Evolutionary conservation across 805 yeast genomes (phyloP).

Genomic region (Isabelozyma gotoi): DNA sequence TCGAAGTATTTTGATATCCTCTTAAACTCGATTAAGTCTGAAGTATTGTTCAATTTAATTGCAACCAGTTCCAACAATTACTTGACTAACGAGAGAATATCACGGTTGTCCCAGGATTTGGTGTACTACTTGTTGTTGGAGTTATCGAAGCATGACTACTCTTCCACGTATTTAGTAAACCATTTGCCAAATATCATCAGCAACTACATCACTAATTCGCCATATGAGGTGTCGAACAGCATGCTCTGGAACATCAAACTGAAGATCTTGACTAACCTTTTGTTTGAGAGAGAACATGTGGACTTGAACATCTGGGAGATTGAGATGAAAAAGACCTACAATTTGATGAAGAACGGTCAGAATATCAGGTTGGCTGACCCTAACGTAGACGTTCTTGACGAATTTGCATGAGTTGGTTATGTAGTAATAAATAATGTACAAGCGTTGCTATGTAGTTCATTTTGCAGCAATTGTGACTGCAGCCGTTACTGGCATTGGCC

Average conservation of each 20-base stretch:
- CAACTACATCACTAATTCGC: conserved; percentile 16
- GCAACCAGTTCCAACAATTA: conserved; percentile 7
- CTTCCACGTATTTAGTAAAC: conserved; percentile 18
- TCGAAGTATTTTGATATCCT: conserved; percentile 23
- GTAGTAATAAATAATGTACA: too few species aligned
- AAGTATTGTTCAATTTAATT: background rate
- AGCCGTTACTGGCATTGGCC: too few species aligned
- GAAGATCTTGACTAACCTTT: conserved; percentile 21
- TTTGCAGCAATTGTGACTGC: too few species aligned
- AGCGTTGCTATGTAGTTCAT: too few species aligned
- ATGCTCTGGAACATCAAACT: conserved; percentile 25
- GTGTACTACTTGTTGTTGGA: conserved; percentile 17
- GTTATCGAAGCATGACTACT: conserved; percentile 17
- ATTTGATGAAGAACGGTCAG: conserved; percentile 25
- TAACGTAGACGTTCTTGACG: conserved; percentile 23
- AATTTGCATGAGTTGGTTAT: background rate
- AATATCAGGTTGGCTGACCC: conserved; percentile 14
- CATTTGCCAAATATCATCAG: conserved; percentile 23
- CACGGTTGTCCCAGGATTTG: conserved; percentile 19
- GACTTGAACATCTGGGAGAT: conserved; percentile 22
- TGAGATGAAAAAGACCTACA: conserved; percentile 13
- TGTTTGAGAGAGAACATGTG: conserved; percentile 8
- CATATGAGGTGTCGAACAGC: conserved; percentile 12
- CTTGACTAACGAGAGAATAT: conserved; percentile 13
- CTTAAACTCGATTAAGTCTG: conserved; percentile 18